Conservation (phyloP, 768 basidiomycete genomes). For the Amanita molliuscula region DNA sequence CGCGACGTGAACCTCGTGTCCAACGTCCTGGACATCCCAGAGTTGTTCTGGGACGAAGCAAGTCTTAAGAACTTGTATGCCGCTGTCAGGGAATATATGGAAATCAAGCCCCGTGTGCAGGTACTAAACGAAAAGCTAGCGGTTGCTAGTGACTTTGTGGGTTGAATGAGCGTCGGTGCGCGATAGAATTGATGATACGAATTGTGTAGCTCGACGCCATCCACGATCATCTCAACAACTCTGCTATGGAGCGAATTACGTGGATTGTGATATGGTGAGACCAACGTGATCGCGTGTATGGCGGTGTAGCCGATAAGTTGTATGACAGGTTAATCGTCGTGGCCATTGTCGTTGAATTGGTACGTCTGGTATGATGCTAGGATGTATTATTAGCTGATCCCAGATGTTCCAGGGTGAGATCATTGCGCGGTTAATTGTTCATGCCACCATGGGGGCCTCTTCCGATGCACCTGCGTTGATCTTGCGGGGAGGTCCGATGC, state of each 20-base stretch:
- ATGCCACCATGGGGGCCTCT: constrained; percentile 32
- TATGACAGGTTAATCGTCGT: constrained; percentile 72
- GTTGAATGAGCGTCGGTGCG: constrained; percentile 20
- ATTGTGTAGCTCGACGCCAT: constrained; percentile 72
- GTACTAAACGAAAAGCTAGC: constrained; percentile 83
- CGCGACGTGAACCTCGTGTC: constrained; percentile 87
- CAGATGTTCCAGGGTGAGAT: constrained; percentile 56
- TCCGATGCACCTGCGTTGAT: neutral
- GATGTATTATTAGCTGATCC: neutral
- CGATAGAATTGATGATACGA: constrained; percentile 1
- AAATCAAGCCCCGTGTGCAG: constrained; percentile 74
- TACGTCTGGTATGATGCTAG: constrained; percentile 21
- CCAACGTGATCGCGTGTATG: constrained; percentile 7
- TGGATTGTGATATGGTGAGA: constrained; percentile 37
- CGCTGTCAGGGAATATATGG: constrained; percentile 91
- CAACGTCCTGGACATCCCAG: constrained; percentile 89
- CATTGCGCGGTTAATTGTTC: constrained; percentile 64
- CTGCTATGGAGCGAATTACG: constrained; percentile 86
- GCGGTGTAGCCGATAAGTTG: constrained; percentile 8
- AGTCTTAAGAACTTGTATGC: constrained; percentile 84
- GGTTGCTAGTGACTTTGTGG: constrained; percentile 80
- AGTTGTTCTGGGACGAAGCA: constrained; percentile 92
- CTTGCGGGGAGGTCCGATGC: neutral
- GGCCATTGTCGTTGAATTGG: constrained; percentile 82
- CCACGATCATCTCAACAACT: constrained; percentile 86